Conservation (phyloP, 148 eudicot species). For the Fagopyrum esculentum region DNA sequence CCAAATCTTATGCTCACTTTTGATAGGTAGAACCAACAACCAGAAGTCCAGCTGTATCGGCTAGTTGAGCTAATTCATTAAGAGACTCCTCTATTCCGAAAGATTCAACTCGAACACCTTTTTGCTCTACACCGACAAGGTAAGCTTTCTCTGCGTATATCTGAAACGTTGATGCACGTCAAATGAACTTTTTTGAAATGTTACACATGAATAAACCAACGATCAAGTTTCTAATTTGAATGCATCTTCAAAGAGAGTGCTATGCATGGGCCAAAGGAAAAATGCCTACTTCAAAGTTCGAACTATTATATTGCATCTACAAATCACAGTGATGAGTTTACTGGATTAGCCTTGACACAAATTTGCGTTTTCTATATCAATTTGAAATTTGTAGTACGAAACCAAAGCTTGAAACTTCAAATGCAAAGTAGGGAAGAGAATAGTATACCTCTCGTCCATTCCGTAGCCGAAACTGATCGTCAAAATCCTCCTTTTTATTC, state of each 20-base stretch:
- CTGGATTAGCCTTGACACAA: background rate
- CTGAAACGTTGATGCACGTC: constrained; percentile 27
- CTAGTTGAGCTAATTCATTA: constrained; percentile 78
- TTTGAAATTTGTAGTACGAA: background rate
- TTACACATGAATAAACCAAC: too few species aligned
- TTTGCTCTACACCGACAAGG: constrained; percentile 78
- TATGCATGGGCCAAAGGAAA: too few species aligned
- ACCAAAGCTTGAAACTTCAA: background rate
- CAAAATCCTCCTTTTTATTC: constrained; percentile 27
- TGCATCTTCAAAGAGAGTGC: too few species aligned
- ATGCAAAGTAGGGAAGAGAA: background rate
- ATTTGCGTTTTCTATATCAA: background rate
- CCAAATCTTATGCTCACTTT: constrained; percentile 42
- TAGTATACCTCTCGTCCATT: constrained; percentile 70
- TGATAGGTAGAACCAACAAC: constrained; percentile 88
- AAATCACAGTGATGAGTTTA: too few species aligned
- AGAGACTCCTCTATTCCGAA: constrained; percentile 92
- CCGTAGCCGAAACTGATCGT: constrained; percentile 48
- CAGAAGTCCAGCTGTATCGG: constrained; percentile 92
- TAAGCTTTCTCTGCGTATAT: constrained; percentile 88
- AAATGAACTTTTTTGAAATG: background rate
- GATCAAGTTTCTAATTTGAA: too few species aligned
- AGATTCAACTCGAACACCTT: constrained; percentile 45
- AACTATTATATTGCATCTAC: too few species aligned
- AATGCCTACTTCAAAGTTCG: too few species aligned